A percentile compares a stretch with the other conserved stretches of the same genome.
Conservation (phyloP, 2,329 filamentous ascomycete genomes). For the Talaromyces sp. region DNA sequence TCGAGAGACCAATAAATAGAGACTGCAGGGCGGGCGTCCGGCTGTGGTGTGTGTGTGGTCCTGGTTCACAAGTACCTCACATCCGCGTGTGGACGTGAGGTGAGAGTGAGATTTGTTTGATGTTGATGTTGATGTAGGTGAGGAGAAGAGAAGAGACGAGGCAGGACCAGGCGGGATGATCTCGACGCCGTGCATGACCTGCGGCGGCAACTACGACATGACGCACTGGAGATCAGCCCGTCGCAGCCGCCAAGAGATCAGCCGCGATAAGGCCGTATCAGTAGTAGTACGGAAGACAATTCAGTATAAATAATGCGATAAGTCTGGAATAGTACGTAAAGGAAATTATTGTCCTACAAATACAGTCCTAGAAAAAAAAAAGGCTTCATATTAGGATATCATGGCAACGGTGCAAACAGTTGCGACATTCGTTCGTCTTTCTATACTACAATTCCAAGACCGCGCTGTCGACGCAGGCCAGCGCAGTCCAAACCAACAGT, state of each 20-base stretch:
- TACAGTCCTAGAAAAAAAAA: background rate
- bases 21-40: background rate
- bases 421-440: background rate
- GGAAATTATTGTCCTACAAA: no score
- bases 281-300: background rate
- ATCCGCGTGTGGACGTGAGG: slow-evolving; percentile 15
- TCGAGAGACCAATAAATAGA: background rate
- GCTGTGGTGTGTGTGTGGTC: background rate
- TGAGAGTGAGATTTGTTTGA: background rate
- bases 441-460: background rate
- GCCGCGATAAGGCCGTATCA: slow-evolving; percentile 5
- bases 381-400: background rate
- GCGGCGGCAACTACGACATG: slow-evolving; percentile 8
- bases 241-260: slow-evolving; percentile 6
- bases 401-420: background rate
- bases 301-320: no score
- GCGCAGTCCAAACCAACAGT: background rate
- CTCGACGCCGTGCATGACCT: slow-evolving; percentile 1
- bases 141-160: background rate
- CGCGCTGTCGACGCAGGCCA: background rate
- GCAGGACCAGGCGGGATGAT: background rate
- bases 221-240: slow-evolving; percentile 12
- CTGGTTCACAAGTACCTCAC: slow-evolving; percentile 10
- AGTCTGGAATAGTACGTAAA: no score
- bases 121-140: background rate